Percentiles rank a stretch among this genome's conserved stretches.
Evolutionary conservation across 805 yeast species (phyloP).

Genomic region (Metschnikowia cubensis): DNA sequence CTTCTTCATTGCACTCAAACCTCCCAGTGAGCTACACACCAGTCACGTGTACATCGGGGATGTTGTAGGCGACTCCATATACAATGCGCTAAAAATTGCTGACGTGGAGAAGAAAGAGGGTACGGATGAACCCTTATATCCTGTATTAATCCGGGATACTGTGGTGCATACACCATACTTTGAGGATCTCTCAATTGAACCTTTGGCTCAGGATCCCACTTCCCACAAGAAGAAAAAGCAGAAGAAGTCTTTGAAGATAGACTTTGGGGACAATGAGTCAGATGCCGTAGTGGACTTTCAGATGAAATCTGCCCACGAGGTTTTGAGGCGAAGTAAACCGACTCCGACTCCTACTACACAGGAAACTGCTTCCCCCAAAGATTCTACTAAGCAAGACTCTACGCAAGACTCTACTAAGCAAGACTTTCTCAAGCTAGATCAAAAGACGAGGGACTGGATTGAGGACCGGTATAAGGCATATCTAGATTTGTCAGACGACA

Average conservation of each 20-base stretch:
- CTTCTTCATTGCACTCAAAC: slow-evolving; percentile 40
- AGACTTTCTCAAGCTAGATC: not conserved
- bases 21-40: slow-evolving; percentile 42
- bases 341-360: not conserved
- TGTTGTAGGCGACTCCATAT: slow-evolving; percentile 53
- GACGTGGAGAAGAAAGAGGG: slow-evolving; percentile 43
- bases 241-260: slow-evolving; percentile 30
- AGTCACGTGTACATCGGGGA: slow-evolving; percentile 51
- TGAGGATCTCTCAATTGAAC: slow-evolving; percentile 30
- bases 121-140: slow-evolving; percentile 46
- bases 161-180: slow-evolving; percentile 49
- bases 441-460: no score
- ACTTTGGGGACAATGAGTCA: slow-evolving; percentile 36
- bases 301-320: slow-evolving; percentile 44
- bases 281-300: slow-evolving; percentile 19
- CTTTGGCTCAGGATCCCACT: not conserved
- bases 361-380: not conserved
- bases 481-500: slow-evolving; percentile 2
- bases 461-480: not conserved
- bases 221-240: slow-evolving; percentile 19
- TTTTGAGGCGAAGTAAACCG: slow-evolving; percentile 1
- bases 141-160: slow-evolving; percentile 40
- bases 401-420: not conserved
- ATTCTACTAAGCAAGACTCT: no score
- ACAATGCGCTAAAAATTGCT: slow-evolving; percentile 46